Percentiles rank a stretch among this genome's conserved stretches.
Evolutionary conservation across 2,329 filamentous ascomycete genomes (phyloP).

Genomic region (Xylariaceae sp.): DNA sequence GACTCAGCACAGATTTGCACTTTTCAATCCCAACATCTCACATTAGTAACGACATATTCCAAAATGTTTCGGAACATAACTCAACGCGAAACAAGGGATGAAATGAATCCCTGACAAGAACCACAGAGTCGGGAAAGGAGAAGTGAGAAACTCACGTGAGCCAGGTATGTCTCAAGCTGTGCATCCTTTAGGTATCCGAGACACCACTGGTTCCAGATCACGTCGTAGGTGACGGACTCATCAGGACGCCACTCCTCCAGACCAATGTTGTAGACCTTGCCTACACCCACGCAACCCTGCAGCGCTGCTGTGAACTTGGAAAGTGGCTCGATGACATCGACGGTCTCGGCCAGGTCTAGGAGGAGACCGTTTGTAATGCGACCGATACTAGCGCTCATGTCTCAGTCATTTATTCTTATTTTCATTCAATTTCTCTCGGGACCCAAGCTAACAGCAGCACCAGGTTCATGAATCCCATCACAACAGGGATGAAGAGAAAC

Average conservation of each 20-base stretch:
- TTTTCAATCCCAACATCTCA: not conserved
- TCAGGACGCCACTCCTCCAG: conserved; percentile 62
- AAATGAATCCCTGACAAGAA: not conserved
- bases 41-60: not conserved
- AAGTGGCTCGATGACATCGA: conserved; percentile 84
- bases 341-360: conserved; percentile 59
- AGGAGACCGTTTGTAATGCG: conserved; percentile 75
- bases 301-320: conserved; percentile 69
- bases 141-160: conserved; percentile 31
- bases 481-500: not conserved
- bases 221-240: conserved; percentile 55
- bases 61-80: not conserved
- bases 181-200: conserved; percentile 72
- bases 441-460: not conserved
- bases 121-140: not conserved
- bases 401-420: conserved; percentile 6
- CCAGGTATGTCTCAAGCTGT: conserved; percentile 64
- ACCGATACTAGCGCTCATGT: conserved; percentile 57
- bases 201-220: conserved; percentile 93
- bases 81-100: not conserved
- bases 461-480: not conserved
- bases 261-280: conserved; percentile 63
- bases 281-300: conserved; percentile 50
- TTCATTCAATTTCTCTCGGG: not conserved
- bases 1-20: conserved; percentile 44